Evolutionary conservation across 1,284 basidiomycete genomes (phyloP).

Genomic region (Sporisorium iseilematis-ciliati): DNA sequence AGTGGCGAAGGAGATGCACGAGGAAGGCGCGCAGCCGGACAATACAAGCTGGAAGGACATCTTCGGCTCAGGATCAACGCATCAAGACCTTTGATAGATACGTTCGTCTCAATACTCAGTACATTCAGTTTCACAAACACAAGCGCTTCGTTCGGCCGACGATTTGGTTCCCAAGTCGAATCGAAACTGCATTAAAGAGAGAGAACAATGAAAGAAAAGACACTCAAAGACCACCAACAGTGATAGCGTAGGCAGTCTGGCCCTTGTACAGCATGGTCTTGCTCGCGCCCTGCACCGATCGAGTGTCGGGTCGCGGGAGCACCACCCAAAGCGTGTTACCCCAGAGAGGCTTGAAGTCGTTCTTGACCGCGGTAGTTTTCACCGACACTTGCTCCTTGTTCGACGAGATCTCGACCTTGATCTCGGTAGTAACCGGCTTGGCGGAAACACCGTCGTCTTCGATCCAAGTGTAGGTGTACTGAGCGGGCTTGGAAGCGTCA

Average conservation of each 20-base stretch:
- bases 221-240: slow-evolving; percentile 30
- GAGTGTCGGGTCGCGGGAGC: slow-evolving; percentile 68
- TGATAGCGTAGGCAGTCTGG: slow-evolving; percentile 40
- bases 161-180: not conserved
- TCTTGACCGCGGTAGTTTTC: slow-evolving; percentile 54
- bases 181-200: too few species aligned
- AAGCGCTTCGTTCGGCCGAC: not conserved
- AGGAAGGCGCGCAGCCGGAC: slow-evolving; percentile 31
- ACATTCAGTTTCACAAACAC: not conserved
- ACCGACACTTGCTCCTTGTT: slow-evolving; percentile 63
- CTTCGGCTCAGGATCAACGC: slow-evolving; percentile 9
- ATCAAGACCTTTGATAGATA: slow-evolving; percentile 16
- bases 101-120: not conserved
- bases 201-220: not conserved
- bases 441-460: slow-evolving; percentile 72
- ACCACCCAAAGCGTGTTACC: slow-evolving; percentile 67
- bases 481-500: slow-evolving; percentile 21
- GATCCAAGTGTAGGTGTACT: slow-evolving; percentile 69
- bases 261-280: slow-evolving; percentile 41
- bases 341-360: slow-evolving; percentile 71
- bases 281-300: slow-evolving; percentile 43
- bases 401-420: slow-evolving; percentile 66
- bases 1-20: slow-evolving; percentile 28
- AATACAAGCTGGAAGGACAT: slow-evolving; percentile 44
- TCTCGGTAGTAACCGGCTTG: slow-evolving; percentile 62